Evolutionary conservation across 352 stramenopile species (phyloP), one percentile per base, ranked within the genome.

Genomic region (Phytophthora vignae): DNA sequence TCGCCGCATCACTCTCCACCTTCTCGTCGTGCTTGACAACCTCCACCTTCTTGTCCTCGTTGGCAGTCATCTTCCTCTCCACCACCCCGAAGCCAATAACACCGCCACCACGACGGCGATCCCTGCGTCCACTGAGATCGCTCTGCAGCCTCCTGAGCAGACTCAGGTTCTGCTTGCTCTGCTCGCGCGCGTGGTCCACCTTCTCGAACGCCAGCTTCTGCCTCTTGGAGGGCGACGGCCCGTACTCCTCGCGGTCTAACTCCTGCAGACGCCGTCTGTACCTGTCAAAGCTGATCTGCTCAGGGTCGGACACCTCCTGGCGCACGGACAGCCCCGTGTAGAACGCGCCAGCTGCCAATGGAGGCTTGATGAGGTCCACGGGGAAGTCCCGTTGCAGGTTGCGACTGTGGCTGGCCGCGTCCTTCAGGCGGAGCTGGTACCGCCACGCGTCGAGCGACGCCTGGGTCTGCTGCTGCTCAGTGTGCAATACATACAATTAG

Each of bases 331-430:
- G 52, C 6, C 60, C 57, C 46, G 67, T 76, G 52, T 62, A 64
- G 31, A 27, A 67, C 10, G 44, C 21, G 2, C 55, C 36, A 7
- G 49, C 52, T 6, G 21, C 14, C n/a, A 59, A 25, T 31, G 73
- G 52, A 14, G 82, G 62, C 29, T 70, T 57, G 19, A 78, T 69
- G n/a, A 90, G 55, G 60, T 79, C 69, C 42, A 85, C 56, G 10
- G 87, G 82, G 64, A 79, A 85, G 31, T 87, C 71, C 25, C 54
- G 53, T 29, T 68, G 67, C 50, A 94, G 67, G 19, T 73, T 68
- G 15, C 71, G 74, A 76, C 81, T 93, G 73, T 90, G 73, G 29
- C 27, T 69, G 60, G 68, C 65, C 22, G 87, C 85, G 74, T 93
- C 84, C 22, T 66, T 71, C 31, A 77, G 38, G 44, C 85, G 87